Evolutionary conservation across 169 alveolate genomes (phyloP), one percentile per base, ranked within the genome.

Genomic region (Theileria parva): DNA sequence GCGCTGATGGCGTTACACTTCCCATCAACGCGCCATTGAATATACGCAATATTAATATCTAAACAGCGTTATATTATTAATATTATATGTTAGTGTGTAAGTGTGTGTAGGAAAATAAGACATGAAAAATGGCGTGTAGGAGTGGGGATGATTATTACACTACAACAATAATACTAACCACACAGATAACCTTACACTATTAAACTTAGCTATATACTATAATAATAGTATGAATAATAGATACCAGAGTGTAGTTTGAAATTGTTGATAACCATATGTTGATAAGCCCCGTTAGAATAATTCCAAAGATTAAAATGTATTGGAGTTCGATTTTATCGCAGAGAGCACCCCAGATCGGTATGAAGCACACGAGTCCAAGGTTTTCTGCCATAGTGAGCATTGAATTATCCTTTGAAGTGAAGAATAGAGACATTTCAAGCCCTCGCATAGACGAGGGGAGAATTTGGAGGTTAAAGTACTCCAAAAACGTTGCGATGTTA

Each of bases 261-360:
- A 73, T 81, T 64, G 53, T 32, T 12, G 86, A 96, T 55, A 95
- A 83, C 11, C 81, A 63, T 19, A 93, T 93, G 0, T 95, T 87
- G 27, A 93, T 91, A 21, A 93, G 60, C 13, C 98, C 98, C 93
- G 96, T 92, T n/a, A 85, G 81, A 11, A 88, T 84, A 34, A 93
- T 88, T n/a, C 97, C 98, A 59, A 87, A 76, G 37, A 92, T 95
- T 32, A 94, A 84, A 68, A 95, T 88, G 91, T 95, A 87, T 65
- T 92, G 89, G 76, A 93, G 71, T 19, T 96, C 91, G 86, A 86
- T 88, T 65, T 88, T 86, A 75, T 95, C 98, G 19, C 95, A 92
- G 61, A 94, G 80, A 59, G 79, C 92, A 13, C 98, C 98, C 98
- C 97, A 95, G 34, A 94, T 78, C 11, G 97, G 97, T 64, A 95